Evolutionary conservation across 2,329 filamentous ascomycete species (phyloP).

Genomic region (Fusarium tjaetaba): DNA sequence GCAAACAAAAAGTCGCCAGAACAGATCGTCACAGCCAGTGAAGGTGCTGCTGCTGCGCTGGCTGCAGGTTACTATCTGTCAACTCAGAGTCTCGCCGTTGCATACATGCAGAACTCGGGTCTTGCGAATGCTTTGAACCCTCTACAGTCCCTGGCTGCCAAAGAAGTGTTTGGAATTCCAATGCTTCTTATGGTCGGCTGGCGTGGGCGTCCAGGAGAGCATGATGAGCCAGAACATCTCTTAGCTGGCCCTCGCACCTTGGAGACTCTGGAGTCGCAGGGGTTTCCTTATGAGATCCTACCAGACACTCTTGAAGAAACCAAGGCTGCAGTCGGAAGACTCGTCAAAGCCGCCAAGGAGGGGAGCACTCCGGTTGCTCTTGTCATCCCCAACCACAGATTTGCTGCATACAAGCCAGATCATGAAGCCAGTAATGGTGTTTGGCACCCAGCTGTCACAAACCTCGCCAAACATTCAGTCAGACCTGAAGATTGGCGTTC

Average conservation of each 20-base stretch:
- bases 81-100: neutral
- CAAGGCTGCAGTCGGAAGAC: neutral
- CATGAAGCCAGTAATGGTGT: neutral
- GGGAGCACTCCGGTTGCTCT: neutral
- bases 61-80: neutral
- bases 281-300: neutral
- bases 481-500: neutral
- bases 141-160: conserved; percentile 5
- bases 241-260: neutral
- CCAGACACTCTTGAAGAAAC: neutral
- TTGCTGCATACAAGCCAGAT: neutral
- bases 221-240: neutral
- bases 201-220: conserved; percentile 2
- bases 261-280: neutral
- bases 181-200: conserved; percentile 9
- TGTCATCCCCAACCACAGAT: neutral
- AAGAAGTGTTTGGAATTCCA: conserved; percentile 18
- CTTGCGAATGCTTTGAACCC: conserved; percentile 7
- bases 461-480: neutral
- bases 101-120: neutral
- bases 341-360: neutral
- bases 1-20: neutral
- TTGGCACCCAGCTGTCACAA: neutral
- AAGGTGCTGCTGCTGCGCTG: neutral
- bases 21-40: neutral